phyloP scores from a whole-genome alignment of 1,284 basidiomycete genomes.

The Malassezia japonica region DNA sequence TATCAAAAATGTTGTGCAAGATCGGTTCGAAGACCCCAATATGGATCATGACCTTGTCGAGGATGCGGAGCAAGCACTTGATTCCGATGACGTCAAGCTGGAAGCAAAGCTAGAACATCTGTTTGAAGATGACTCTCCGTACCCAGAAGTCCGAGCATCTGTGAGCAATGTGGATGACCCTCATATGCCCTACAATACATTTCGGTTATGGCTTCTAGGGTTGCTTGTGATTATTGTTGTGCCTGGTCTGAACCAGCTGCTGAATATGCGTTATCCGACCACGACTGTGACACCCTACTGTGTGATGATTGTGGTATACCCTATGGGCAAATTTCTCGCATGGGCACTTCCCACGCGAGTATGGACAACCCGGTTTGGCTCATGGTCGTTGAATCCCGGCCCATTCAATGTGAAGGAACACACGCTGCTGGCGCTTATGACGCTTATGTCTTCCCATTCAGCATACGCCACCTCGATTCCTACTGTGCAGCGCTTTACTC shows the following conservation, averaged over 20 bases:
- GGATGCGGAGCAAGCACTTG: conserved; percentile 17
- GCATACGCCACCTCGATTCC: conserved; percentile 53
- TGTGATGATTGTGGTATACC: conserved; percentile 62
- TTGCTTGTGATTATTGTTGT: conserved; percentile 25
- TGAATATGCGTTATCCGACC: conserved; percentile 34
- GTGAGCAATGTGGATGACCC: conserved; percentile 42
- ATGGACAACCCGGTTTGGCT: conserved; percentile 57
- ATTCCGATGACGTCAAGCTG: conserved; percentile 16
- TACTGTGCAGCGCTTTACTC: conserved; percentile 52
- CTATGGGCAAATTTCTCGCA: conserved; percentile 75
- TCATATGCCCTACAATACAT: conserved; percentile 31
- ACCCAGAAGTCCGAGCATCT: conserved; percentile 37
- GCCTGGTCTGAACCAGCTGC: conserved; percentile 34
- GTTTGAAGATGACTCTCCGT: conserved; percentile 36
- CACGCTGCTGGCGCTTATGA: conserved; percentile 83
- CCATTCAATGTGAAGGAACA: conserved; percentile 99
- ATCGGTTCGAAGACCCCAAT: conserved; percentile 22
- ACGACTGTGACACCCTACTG: conserved; percentile 28
- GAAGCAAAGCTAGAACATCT: conserved; percentile 17
- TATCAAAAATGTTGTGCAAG: not conserved
- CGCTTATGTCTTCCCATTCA: conserved; percentile 67
- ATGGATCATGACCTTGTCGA: conserved; percentile 14
- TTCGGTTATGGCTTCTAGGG: conserved; percentile 34
- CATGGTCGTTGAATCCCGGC: conserved; percentile 79
- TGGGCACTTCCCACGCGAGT: conserved; percentile 68